These are phyloP conservation scores for Angomonas deanei DNA, from an alignment of 208 protist species.

Conservation along the genomic window DNA sequence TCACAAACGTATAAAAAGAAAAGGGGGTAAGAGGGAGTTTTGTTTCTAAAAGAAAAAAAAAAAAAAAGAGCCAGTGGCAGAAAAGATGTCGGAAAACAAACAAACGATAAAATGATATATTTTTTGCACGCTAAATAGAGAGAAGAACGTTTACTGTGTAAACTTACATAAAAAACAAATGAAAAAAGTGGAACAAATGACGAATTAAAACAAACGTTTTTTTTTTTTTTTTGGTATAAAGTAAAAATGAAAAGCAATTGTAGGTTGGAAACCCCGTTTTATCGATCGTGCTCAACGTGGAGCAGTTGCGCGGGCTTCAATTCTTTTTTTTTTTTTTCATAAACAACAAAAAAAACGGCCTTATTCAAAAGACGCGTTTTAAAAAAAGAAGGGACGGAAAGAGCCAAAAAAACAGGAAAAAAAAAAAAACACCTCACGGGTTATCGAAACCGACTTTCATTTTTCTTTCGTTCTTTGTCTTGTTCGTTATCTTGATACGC, in stretches of 20 bases:
- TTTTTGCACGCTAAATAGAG: too few relatives aligned
- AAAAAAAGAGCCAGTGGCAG: too few relatives aligned
- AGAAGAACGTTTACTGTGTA: too few relatives aligned
- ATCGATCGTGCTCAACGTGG: too few relatives aligned
- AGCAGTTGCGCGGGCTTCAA: too few relatives aligned
- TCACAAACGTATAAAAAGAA: too few relatives aligned
- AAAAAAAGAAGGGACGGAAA: not conserved
- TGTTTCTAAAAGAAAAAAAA: too few relatives aligned
- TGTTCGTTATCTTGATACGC: too few relatives aligned
- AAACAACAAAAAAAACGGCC: not conserved
- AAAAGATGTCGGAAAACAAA: not conserved
- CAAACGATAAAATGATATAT: slow-evolving; percentile 2
- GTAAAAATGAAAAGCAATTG: too few relatives aligned
- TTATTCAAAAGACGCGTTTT: not conserved
- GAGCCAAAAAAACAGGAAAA: not conserved
- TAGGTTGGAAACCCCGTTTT: too few relatives aligned
- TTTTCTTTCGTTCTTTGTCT: not conserved
- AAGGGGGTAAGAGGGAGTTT: too few relatives aligned
- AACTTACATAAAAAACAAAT: slow-evolving; percentile 1
- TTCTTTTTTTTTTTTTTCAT: slow-evolving; percentile 15
- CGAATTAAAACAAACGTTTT: not conserved
- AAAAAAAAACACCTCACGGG: slow-evolving; percentile 3
- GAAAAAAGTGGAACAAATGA: slow-evolving; percentile 2
- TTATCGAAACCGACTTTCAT: not conserved
- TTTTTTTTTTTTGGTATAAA: not conserved